Evolutionary conservation across 1,284 basidiomycete genomes (phyloP).

Genomic region (Pseudozyma sp.): DNA sequence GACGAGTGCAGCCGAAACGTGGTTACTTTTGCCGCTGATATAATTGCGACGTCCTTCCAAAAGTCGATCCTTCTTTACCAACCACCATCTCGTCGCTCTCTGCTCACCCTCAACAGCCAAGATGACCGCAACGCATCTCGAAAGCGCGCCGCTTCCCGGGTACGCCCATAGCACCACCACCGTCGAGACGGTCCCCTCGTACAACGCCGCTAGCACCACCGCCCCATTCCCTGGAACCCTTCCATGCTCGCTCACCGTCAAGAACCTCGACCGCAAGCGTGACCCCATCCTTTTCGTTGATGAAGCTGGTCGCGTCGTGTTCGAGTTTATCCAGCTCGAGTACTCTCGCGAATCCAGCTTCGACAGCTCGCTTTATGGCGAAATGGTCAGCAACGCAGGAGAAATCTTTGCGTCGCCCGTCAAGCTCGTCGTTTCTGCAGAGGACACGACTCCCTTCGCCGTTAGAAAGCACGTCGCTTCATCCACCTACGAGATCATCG

Average conservation of each 20-base stretch:
- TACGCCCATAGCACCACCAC: constrained; percentile 43
- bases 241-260: constrained; percentile 41
- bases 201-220: constrained; percentile 28
- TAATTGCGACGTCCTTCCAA: no score
- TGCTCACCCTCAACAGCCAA: constrained; percentile 12
- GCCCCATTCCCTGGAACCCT: constrained; percentile 31
- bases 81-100: constrained; percentile 4
- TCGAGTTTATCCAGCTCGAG: constrained; percentile 38
- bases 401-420: constrained; percentile 32
- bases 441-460: constrained; percentile 24
- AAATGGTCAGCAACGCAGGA: constrained; percentile 17
- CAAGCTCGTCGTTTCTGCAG: constrained; percentile 30
- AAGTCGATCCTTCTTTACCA: not conserved
- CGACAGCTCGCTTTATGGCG: constrained; percentile 35
- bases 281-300: constrained; percentile 41
- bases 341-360: constrained; percentile 12
- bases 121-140: constrained; percentile 22
- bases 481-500: constrained; percentile 42
- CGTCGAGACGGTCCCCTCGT: constrained; percentile 39
- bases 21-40: no score
- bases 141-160: constrained; percentile 10
- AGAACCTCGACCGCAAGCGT: constrained; percentile 40
- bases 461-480: constrained; percentile 49
- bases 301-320: constrained; percentile 21
- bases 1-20: no score